Base-by-base conservation (phyloP, 192 early-diverging fungal genomes). In the Mortierella claussenii region DNA sequence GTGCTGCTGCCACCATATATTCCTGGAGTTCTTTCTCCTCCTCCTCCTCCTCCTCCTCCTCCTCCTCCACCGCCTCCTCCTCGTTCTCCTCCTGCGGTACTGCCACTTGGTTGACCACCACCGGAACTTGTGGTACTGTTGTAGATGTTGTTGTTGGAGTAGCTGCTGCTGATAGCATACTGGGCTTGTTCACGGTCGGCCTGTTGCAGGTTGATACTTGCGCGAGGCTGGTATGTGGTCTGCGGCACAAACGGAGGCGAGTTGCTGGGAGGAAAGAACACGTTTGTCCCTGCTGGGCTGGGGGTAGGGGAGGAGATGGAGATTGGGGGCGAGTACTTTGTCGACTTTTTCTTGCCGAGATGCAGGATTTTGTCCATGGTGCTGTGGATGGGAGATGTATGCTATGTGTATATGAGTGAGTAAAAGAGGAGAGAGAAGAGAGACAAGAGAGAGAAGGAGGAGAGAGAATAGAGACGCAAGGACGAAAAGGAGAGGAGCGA, bases 351-450 rank as follows among this genome's bases (percentile, higher is more conserved):
- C 65, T 76, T 76, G 73, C 73, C 73, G 24, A 76, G 54, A 42
- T 76, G 73, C 28, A 76, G 65, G 45, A 76, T 24, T 46, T 76
- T 76, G 57, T 76, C 73, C 64, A 76, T 67, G 63, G 44, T 44
- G 46, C 10, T 17, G 40, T n/a, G 28, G 47, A 17, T 18, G 27
- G 13, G 43, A 37, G n/a, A n/a, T n/a, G n/a, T n/a, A n/a, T n/a
- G n/a, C n/a, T n/a, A n/a, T n/a, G n/a, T n/a, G n/a, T n/a, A n/a
- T n/a, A n/a, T n/a, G n/a, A n/a, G n/a, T n/a, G n/a, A n/a, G n/a
- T 8, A 49, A 30, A 20, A 37, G n/a, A 30, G 12, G n/a, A 30
- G 8, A 49, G 36, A 43, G 12, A 21, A 56, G 11, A 37, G 28
- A 36, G 42, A 30, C 30, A 23, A 30, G 30, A 2, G 30, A 49